Base-by-base conservation (phyloP, 2,329 filamentous ascomycete genomes). In the Cercospora citrullina region DNA sequence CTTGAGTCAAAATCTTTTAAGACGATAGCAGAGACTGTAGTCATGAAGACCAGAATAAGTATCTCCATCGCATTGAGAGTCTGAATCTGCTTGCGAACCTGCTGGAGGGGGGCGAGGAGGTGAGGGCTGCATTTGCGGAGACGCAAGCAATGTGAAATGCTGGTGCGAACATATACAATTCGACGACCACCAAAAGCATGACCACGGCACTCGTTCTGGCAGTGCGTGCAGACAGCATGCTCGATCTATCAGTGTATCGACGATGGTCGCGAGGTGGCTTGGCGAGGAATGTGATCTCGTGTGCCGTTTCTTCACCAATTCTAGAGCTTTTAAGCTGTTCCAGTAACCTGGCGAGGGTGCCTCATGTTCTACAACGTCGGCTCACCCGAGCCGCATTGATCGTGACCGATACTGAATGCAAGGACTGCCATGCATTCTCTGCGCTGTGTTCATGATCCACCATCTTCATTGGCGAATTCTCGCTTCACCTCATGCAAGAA, bases 401-500 rank as follows among this genome's bases (percentile, higher is more conserved):
- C 53, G 53, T 58, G 28, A 16, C 23, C 53, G 31, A 30, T n/a
- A n/a, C 14, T 33, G 14, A 31, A 33, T 30, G 60, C 60, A 62
- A 62, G 60, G 60, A 6, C 26, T 57, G 26, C 23, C 26, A 33
- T 30, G 53, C 53, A 58, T 30, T 21, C 53, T 51, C 45, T 51
- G 45, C 45, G 45, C 10, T 51, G 45, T 51, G 45, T 30, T 60
- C 28, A 42, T 39, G 21, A 26, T 33, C 31, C 10, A 33, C 21
- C 42, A 21, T 21, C 45, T 5, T 2, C 36, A 5, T 51, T 7
- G 31, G 45, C 63, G 59, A 78, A 77, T 55, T 79, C 77, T 18
- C 69, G 68, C 62, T 74, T 72, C 6, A 69, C 72, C 51, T 77
- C 71, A 28, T 59, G 63, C 48, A 77, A 64, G 16, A 77, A 62